Evolutionary conservation across 148 eudicot genomes (phyloP).

Genomic region (Vaccinium macrocarpon): DNA sequence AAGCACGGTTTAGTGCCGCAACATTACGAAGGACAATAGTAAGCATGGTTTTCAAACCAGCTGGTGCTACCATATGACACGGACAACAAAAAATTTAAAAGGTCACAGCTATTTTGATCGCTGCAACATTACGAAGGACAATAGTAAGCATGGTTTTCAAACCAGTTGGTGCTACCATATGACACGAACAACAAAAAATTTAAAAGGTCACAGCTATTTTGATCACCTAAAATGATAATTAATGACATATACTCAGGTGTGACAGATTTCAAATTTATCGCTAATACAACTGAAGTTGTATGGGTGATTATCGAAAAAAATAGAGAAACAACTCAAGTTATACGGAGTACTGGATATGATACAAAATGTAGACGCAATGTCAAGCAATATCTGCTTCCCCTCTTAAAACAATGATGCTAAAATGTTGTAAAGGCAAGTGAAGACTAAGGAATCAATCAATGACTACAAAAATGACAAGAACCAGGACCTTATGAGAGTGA

Average conservation of each 20-base stretch:
- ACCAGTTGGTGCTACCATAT: neutral
- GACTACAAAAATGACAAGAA: neutral
- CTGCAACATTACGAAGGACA: neutral
- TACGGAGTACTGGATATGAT: neutral
- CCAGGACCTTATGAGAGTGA: neutral
- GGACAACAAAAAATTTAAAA: neutral
- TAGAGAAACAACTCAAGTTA: neutral
- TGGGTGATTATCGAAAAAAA: neutral
- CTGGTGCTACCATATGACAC: neutral
- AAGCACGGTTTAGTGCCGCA: neutral
- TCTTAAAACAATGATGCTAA: neutral
- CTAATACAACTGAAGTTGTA: neutral
- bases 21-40: neutral
- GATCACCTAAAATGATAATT: neutral
- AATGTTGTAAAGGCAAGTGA: neutral
- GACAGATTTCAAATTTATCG: neutral
- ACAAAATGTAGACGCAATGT: neutral
- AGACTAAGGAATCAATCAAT: neutral
- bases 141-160: neutral
- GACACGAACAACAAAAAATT: neutral
- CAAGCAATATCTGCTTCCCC: neutral
- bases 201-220: neutral
- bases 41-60: neutral
- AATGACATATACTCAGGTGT: neutral
- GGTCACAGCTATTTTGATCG: neutral